phyloP scores from a whole-genome alignment of 1,284 basidiomycete species.

The Pholiota adiposa region DNA sequence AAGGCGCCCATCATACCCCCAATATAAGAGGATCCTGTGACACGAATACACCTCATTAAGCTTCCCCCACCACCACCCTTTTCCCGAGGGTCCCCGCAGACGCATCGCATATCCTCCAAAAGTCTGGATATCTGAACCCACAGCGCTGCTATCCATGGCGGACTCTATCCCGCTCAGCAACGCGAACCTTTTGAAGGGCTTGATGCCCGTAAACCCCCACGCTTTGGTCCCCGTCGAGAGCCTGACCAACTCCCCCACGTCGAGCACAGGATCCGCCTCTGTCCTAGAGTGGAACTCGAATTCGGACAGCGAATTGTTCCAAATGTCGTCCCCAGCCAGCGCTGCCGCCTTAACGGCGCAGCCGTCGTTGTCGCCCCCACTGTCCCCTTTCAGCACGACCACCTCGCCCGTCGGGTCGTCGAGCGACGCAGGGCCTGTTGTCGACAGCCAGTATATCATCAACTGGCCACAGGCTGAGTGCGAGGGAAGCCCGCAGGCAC shows the following conservation, averaged over 20 bases:
- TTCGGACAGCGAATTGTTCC: constrained; percentile 22
- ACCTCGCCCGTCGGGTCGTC: constrained; percentile 4
- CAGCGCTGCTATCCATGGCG: not conserved
- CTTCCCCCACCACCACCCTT: not conserved
- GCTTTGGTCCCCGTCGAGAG: constrained; percentile 18
- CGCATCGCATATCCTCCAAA: not conserved
- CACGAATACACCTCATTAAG: not conserved
- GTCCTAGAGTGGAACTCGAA: constrained; percentile 27
- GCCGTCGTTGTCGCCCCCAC: constrained; percentile 4
- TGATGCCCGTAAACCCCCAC: constrained; percentile 4
- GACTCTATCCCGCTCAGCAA: constrained; percentile 4
- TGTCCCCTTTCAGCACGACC: not conserved
- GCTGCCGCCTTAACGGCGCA: constrained; percentile 13
- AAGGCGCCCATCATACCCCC: constrained; percentile 17
- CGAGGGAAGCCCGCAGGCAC: not conserved
- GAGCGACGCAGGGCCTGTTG: not conserved
- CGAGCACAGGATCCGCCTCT: constrained; percentile 26
- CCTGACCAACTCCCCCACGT: constrained; percentile 20
- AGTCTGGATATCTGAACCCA: not conserved
- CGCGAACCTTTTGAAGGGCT: not conserved
- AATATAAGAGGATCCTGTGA: constrained; percentile 16
- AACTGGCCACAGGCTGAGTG: not conserved
- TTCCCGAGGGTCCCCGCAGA: not conserved
- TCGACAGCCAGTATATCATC: not conserved
- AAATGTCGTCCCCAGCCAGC: constrained; percentile 12